phyloP scores from a whole-genome alignment of 164 flowering plant genomes.

The Cinnamomum micranthum region DNA sequence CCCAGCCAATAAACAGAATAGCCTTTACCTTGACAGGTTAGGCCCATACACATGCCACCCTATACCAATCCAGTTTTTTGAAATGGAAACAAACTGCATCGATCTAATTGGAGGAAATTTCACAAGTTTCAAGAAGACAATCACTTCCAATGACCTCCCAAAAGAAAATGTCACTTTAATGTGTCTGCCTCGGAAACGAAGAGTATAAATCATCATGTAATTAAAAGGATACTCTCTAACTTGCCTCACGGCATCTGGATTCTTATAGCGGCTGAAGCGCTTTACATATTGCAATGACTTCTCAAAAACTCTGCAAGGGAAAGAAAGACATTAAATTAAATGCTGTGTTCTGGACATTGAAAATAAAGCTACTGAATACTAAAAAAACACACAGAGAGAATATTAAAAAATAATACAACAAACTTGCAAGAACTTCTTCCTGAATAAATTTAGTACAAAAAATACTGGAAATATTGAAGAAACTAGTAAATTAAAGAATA shows the following conservation, averaged over 20 bases:
- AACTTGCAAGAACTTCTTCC: no score
- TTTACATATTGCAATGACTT: constrained; percentile 97
- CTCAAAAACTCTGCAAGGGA: constrained; percentile 76
- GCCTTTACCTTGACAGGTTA: no score
- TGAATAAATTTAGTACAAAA: no score
- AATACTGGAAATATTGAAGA: no score
- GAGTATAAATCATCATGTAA: neutral
- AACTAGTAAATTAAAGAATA: no score
- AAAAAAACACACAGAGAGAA: no score
- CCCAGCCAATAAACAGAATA: no score
- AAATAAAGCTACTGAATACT: neutral
- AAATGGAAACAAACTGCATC: neutral
- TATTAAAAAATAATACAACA: no score
- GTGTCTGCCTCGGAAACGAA: neutral
- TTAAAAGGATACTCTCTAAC: constrained; percentile 91
- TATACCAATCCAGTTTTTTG: neutral
- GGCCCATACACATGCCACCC: no score
- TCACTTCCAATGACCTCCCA: no score
- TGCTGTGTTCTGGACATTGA: neutral
- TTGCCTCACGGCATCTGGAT: constrained; percentile 95
- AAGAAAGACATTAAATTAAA: neutral
- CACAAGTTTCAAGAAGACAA: no score
- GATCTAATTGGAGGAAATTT: neutral
- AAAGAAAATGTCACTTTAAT: neutral
- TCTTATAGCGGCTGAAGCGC: constrained; percentile 95